Evolutionary conservation across 169 alveolate species (phyloP), one percentile per base, ranked within the genome.

Genomic region (Eimeria mitis): DNA sequence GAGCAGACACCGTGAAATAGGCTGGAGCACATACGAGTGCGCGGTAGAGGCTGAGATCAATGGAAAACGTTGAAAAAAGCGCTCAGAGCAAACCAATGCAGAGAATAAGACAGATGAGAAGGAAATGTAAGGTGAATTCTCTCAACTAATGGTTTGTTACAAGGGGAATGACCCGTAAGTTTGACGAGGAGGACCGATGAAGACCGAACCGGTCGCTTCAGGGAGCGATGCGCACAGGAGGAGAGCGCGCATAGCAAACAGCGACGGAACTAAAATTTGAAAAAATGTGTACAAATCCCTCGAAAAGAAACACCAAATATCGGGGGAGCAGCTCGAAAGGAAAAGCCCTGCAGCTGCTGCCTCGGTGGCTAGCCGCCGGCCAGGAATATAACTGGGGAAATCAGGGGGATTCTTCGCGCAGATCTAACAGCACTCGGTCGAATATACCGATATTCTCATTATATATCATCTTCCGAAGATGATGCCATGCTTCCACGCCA

Each of bases 181-280:
- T 42, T 49, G 68, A 8, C n/a, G 63, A 78, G 63, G 88, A 44
- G 88, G 65, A 78, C 88, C 65, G 88, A 78, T 78, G 88, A 49
- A 78, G 88, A 78, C 88, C 88, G 65, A 78, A 25, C 88, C 42
- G 63, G 88, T 78, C 88, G 88, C 88, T 49, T 78, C 88, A 78
- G 88, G 16, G 88, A 78, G 42, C 68, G 88, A 28, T 78, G 88
- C 88, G 88, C 65, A 19, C 47, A 42, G 37, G 65, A 49, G 42
- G 28, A 76, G 13, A 14, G 42, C 65, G 59, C 87, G 44, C 87
- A 47, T 16, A 28, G 87, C 65, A 47, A 49, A 8, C 87, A 16
- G 63, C 65, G n/a, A 76, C 87, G 52, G 63, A 42, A 42, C 40
- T 28, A 76, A 44, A 76, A 11, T 47, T 44, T 49, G 59, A 44